phyloP scores from a whole-genome alignment of 2,329 filamentous ascomycete species.

The Trichophyton verrucosum region DNA sequence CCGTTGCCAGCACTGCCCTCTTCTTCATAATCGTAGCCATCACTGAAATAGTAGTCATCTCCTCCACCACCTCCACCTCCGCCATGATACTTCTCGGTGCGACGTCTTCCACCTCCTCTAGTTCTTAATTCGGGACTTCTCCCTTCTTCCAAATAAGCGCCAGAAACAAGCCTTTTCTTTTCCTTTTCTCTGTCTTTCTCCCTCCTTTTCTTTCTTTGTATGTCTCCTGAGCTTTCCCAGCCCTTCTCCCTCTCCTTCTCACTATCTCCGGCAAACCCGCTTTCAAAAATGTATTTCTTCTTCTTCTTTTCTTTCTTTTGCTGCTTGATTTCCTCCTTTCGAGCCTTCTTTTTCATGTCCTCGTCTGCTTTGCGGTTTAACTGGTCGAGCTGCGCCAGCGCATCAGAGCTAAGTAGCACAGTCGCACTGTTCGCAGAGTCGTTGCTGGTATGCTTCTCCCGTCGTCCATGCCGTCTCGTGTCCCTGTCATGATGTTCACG shows the following conservation, averaged over 20 bases:
- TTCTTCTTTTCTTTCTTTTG: slow-evolving; percentile 25
- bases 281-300: slow-evolving; percentile 15
- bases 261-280: slow-evolving; percentile 3
- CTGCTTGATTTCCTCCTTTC: slow-evolving; percentile 18
- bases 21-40: slow-evolving; percentile 26
- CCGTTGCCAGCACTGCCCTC: slow-evolving; percentile 21
- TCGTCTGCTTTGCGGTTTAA: slow-evolving; percentile 45
- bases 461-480: slow-evolving; percentile 14
- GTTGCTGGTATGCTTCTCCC: slow-evolving; percentile 28
- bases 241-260: slow-evolving; percentile 17
- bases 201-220: slow-evolving; percentile 16
- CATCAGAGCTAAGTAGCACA: slow-evolving; percentile 39
- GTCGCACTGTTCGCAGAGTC: slow-evolving; percentile 34
- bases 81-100: slow-evolving; percentile 39
- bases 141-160: slow-evolving; percentile 57
- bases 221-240: slow-evolving; percentile 13
- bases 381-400: slow-evolving; percentile 54
- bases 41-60: slow-evolving; percentile 15
- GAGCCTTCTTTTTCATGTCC: slow-evolving; percentile 32
- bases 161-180: slow-evolving; percentile 55
- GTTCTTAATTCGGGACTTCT: slow-evolving; percentile 38
- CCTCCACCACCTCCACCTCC: slow-evolving; percentile 23
- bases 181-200: slow-evolving; percentile 17
- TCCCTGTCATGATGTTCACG: slow-evolving; percentile 5
- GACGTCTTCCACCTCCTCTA: slow-evolving; percentile 34